phyloP scores from a whole-genome alignment of 2,329 filamentous ascomycete species.

The Periconia sp. region DNA sequence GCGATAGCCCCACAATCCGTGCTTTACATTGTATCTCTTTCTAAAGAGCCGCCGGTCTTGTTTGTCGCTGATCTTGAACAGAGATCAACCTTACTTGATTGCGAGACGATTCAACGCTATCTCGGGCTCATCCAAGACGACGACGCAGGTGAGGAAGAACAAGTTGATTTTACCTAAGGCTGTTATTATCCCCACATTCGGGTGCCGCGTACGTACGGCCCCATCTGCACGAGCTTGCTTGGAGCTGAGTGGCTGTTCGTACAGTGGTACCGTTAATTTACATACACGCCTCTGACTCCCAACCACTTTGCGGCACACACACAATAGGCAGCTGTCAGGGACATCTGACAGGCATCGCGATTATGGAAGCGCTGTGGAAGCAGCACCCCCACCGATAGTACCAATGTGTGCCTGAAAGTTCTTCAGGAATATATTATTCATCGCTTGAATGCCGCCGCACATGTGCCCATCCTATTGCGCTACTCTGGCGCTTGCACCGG shows the following conservation, averaged over 20 bases:
- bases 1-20: not conserved
- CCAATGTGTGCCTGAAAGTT: conserved; percentile 1
- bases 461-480: not conserved
- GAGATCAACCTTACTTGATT: conserved; percentile 41
- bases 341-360: conserved; percentile 19
- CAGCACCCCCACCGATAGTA: conserved; percentile 16
- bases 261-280: conserved; percentile 27
- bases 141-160: conserved; percentile 28
- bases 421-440: not conserved
- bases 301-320: conserved; percentile 17
- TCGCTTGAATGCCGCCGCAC: conserved; percentile 2
- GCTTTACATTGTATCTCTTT: not conserved
- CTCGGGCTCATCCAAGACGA: conserved; percentile 33
- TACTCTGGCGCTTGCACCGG: conserved; percentile 5
- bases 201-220: conserved; percentile 6
- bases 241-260: conserved; percentile 17
- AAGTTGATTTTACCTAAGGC: conserved; percentile 39
- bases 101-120: conserved; percentile 39
- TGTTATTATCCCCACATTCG: conserved; percentile 16
- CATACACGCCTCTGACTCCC: conserved; percentile 14
- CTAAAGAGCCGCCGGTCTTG: not conserved
- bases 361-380: conserved; percentile 20
- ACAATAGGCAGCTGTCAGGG: conserved; percentile 19
- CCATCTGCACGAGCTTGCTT: conserved; percentile 13
- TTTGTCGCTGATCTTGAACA: conserved; percentile 16